phyloP scores from a whole-genome alignment of 108 stramenopile species.

The Epipyxis sp. region DNA sequence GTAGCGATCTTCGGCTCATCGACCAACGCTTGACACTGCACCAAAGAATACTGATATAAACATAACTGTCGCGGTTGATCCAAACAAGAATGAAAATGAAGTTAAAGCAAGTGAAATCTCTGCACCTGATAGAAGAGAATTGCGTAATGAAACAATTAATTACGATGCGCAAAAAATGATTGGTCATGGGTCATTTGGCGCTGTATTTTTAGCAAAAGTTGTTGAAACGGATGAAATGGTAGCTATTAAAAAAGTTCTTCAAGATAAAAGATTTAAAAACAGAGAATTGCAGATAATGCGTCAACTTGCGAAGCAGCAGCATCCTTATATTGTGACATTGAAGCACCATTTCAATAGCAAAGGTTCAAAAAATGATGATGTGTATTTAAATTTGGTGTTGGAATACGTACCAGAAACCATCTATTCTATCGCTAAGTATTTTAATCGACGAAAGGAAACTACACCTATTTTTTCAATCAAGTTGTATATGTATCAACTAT shows the following conservation, averaged over 20 bases:
- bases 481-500: slow-evolving; percentile 95
- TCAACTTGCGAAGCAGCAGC: slow-evolving; percentile 72
- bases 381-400: slow-evolving; percentile 96
- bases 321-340: slow-evolving; percentile 85
- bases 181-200: slow-evolving; percentile 96
- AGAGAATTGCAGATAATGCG: slow-evolving; percentile 96
- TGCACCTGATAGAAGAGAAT: neutral
- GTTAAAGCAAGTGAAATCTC: neutral
- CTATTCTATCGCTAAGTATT: slow-evolving; percentile 80
- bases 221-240: slow-evolving; percentile 80
- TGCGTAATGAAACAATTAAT: slow-evolving; percentile 65
- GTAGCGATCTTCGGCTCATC: too few species aligned
- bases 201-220: slow-evolving; percentile 91
- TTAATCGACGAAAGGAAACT: slow-evolving; percentile 79
- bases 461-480: slow-evolving; percentile 47
- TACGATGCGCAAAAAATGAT: slow-evolving; percentile 96
- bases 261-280: slow-evolving; percentile 98
- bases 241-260: slow-evolving; percentile 87
- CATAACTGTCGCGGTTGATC: neutral
- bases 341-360: slow-evolving; percentile 95
- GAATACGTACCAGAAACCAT: slow-evolving; percentile 98
- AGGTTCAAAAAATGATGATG: slow-evolving; percentile 78
- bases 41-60: too few species aligned
- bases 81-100: neutral
- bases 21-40: too few species aligned